These are phyloP conservation scores for Boletus reticulatus DNA, from an alignment of 768 basidiomycete genomes.

Conservation along the genomic window DNA sequence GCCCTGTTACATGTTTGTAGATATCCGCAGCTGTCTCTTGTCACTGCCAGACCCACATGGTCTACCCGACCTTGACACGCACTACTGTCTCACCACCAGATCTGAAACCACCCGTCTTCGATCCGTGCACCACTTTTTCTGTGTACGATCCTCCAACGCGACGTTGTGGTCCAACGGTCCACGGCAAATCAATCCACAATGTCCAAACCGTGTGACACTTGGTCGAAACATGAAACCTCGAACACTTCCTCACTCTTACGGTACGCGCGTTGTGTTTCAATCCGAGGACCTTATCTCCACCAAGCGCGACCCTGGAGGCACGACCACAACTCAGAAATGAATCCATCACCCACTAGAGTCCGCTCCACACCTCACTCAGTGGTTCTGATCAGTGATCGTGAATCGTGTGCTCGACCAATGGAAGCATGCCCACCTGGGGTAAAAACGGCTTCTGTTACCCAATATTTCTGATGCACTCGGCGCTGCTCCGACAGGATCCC, in stretches of 20 bases:
- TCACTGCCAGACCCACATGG: too few relatives aligned
- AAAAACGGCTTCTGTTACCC: slow-evolving; percentile 3
- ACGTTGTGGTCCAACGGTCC: background rate
- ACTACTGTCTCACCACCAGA: too few relatives aligned
- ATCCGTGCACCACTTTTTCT: slow-evolving; percentile 4
- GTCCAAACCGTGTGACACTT: background rate
- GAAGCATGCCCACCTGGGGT: background rate
- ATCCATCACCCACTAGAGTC: background rate
- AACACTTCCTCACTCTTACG: slow-evolving; percentile 2
- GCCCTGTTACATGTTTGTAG: too few relatives aligned
- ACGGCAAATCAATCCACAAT: background rate
- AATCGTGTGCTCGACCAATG: slow-evolving; percentile 6
- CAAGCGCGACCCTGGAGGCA: background rate
- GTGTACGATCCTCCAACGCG: slow-evolving; percentile 15
- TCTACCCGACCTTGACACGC: background rate
- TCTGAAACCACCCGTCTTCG: background rate
- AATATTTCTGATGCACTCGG: background rate
- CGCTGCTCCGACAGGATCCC: background rate
- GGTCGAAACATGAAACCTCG: slow-evolving; percentile 8
- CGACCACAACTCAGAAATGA: slow-evolving; percentile 1
- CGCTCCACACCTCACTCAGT: background rate
- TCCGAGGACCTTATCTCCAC: slow-evolving; percentile 15
- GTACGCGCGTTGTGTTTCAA: slow-evolving; percentile 6
- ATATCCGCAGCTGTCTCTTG: too few relatives aligned
- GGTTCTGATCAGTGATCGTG: slow-evolving; percentile 12